Percentiles rank a stretch among this genome's conserved stretches.
Conservation (phyloP, 805 yeast species). For the Spathaspora boniae region DNA sequence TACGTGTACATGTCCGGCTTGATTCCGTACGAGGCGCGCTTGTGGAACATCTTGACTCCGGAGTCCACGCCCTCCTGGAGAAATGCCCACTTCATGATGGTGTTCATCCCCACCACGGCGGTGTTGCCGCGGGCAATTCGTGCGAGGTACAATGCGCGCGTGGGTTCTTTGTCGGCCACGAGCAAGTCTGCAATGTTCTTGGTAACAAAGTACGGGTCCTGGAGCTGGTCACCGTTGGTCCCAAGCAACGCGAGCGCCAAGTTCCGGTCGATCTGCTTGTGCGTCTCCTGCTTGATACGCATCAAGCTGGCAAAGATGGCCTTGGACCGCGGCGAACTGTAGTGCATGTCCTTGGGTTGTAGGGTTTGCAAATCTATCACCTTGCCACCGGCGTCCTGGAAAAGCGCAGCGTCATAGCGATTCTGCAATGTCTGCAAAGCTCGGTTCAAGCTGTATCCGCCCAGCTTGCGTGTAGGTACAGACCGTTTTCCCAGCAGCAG, state of each 20-base stretch:
- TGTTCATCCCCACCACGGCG: slow-evolving; percentile 62
- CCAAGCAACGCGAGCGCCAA: slow-evolving; percentile 57
- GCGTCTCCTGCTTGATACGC: slow-evolving; percentile 20
- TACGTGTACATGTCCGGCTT: slow-evolving; percentile 46
- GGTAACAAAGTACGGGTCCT: slow-evolving; percentile 56
- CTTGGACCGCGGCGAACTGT: slow-evolving; percentile 15
- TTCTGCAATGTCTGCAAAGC: slow-evolving; percentile 26
- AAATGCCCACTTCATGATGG: slow-evolving; percentile 51
- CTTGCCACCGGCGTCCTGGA: slow-evolving; percentile 24
- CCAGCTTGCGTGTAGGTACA: too few relatives aligned
- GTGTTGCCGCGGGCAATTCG: slow-evolving; percentile 41
- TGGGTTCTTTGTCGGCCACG: slow-evolving; percentile 40
- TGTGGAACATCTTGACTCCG: slow-evolving; percentile 49
- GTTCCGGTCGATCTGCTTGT: slow-evolving; percentile 37
- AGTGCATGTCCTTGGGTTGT: slow-evolving; percentile 20
- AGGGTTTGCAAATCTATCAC: slow-evolving; percentile 21
- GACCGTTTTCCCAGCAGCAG: too few relatives aligned
- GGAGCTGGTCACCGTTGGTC: slow-evolving; percentile 51
- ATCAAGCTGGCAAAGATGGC: slow-evolving; percentile 27
- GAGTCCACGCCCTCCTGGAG: slow-evolving; percentile 39
- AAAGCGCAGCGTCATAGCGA: slow-evolving; percentile 24
- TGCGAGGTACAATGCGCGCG: slow-evolving; percentile 52
- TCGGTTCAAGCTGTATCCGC: slow-evolving; percentile 12
- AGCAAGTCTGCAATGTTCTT: slow-evolving; percentile 52
- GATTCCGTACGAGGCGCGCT: slow-evolving; percentile 62